phyloP scores from a whole-genome alignment of 148 eudicot species.

The Amaranthus hypochondriacus region DNA sequence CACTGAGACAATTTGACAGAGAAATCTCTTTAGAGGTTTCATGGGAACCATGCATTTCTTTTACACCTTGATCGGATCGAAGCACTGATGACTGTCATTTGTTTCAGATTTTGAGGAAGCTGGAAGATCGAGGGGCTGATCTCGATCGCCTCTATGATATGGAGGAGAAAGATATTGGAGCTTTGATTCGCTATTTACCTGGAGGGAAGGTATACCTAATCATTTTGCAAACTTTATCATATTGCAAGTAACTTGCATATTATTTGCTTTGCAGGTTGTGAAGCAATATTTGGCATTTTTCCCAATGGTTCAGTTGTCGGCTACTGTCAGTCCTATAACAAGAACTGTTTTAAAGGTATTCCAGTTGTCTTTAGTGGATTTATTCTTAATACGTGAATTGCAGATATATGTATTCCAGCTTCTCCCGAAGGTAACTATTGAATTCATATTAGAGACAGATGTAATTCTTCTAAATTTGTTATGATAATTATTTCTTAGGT shows the following conservation, averaged over 20 bases:
- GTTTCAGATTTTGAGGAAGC: constrained; percentile 83
- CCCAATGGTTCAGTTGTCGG: constrained; percentile 80
- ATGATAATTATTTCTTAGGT: constrained; percentile 36
- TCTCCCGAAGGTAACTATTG: background rate
- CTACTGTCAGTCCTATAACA: constrained; percentile 96
- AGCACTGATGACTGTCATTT: constrained; percentile 3
- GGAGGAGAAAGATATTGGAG: constrained; percentile 96
- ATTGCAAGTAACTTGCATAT: constrained; percentile 4
- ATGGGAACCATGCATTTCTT: constrained; percentile 8
- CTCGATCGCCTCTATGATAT: constrained; percentile 83
- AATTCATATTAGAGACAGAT: background rate
- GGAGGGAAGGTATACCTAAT: constrained; percentile 75
- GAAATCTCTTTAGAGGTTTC: constrained; percentile 83
- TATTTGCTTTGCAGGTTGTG: constrained; percentile 53
- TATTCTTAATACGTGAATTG: background rate
- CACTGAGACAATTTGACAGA: constrained; percentile 90
- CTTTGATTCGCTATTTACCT: constrained; percentile 78
- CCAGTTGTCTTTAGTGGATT: background rate
- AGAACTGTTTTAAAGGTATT: constrained; percentile 96
- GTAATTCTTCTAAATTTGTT: constrained; percentile 13
- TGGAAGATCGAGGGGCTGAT: constrained; percentile 88
- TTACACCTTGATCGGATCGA: background rate
- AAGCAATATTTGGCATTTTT: constrained; percentile 79
- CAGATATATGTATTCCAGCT: background rate
- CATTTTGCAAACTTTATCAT: background rate